Evolutionary conservation across 176 grass and related monocot genomes (phyloP).

Genomic region (Eragrostis curvula): DNA sequence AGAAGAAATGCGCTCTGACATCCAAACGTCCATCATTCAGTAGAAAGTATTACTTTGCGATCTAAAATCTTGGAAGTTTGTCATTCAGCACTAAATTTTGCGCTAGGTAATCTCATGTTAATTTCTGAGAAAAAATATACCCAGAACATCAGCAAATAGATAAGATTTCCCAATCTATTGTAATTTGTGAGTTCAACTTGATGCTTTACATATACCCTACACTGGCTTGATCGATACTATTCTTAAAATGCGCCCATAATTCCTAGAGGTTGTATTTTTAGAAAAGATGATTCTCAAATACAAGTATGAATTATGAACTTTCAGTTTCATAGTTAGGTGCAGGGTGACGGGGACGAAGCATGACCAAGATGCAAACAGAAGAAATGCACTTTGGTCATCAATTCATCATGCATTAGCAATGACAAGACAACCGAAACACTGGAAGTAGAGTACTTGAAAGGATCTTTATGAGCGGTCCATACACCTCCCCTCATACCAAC

Average conservation of each 20-base stretch:
- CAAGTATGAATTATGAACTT: conserved; percentile 1
- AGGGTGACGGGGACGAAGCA: conserved; percentile 6
- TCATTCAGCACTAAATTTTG: neutral
- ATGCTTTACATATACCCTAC: neutral
- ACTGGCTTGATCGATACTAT: neutral
- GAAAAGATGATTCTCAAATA: neutral
- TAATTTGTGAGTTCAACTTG: neutral
- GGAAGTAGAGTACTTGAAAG: neutral
- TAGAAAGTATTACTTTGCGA: neutral
- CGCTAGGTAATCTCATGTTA: neutral
- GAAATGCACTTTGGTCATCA: neutral
- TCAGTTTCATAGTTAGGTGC: neutral
- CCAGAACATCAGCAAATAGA: neutral
- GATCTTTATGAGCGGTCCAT: neutral
- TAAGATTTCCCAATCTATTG: neutral
- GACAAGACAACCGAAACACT: neutral
- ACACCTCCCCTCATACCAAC: neutral
- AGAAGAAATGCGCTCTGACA: neutral
- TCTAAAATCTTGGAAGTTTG: neutral
- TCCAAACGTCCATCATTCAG: neutral
- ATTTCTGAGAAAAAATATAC: neutral
- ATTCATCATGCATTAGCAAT: neutral
- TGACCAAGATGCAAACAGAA: neutral
- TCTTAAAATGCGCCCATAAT: neutral
- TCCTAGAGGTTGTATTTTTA: neutral